These are phyloP conservation scores for Stylosanthes scabra DNA, from an alignment of 331 rosid species.

Conservation along the genomic window DNA sequence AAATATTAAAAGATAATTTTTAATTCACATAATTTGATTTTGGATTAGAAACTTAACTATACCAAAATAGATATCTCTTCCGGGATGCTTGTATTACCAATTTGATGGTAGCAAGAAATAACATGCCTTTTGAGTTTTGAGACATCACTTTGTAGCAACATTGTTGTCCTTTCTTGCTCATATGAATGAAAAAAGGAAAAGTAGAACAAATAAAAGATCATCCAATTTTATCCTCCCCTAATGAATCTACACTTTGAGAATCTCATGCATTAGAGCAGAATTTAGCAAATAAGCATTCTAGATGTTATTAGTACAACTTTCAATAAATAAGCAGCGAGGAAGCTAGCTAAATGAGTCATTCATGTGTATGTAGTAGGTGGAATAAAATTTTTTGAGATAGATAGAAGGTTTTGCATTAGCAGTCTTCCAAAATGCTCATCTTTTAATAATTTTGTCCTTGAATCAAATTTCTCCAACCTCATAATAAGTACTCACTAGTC, in stretches of 20 bases:
- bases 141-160: constrained; percentile 7
- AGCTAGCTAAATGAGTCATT: constrained; percentile 35
- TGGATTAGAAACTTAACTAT: constrained; percentile 21
- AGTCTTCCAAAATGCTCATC: constrained; percentile 12
- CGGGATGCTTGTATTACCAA: too few relatives aligned
- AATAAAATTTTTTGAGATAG: constrained; percentile 28
- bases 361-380: constrained; percentile 39
- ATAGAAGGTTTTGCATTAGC: constrained; percentile 33
- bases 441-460: constrained; percentile 4
- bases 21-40: background rate
- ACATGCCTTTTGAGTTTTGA: background rate
- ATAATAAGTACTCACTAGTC: background rate
- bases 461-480: background rate
- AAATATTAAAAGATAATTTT: too few relatives aligned
- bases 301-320: constrained; percentile 24
- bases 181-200: too few relatives aligned
- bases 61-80: too few relatives aligned
- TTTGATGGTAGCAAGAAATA: background rate
- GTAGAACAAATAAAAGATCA: background rate
- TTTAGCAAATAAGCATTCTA: constrained; percentile 18
- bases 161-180: constrained; percentile 8
- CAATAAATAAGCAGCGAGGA: constrained; percentile 34
- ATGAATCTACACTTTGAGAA: constrained; percentile 38
- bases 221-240: constrained; percentile 12
- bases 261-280: constrained; percentile 17